Base-by-base conservation (phyloP, 768 basidiomycete genomes). In the Trametes punicea region DNA sequence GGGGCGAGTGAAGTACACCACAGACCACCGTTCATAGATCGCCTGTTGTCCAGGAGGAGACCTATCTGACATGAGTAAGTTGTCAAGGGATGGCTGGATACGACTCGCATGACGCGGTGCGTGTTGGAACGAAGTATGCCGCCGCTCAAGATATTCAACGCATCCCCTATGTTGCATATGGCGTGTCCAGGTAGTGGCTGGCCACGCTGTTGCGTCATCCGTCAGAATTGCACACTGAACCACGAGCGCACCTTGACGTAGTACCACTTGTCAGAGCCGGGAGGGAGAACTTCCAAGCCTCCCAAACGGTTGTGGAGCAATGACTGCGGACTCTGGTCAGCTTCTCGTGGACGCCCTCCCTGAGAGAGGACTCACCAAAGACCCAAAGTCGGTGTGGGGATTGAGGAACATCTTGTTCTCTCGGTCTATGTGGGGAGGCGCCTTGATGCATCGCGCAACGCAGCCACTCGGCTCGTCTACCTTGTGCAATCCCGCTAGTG, bases 291-390 rank as follows among this genome's bases (percentile, higher is more conserved):
- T 57, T 88, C 87, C 3, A 89, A 71, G 0, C 87, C 87, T 3
- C 87, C 87, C 0, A 88, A 77, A 2, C 76, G 77, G 64, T 88
- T 88, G 62, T 87, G 84, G 54, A 89, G 71, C 72, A 88, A 82
- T 0, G 84, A 83, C 81, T 84, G 55, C 8, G 20, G 5, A 27
- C 9, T 9, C n/a, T 2, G 16, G 39, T 54, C 15, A 38, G 29
- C 3, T 5, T 23, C 4, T 8, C 1, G 16, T 18, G 13, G 29
- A 9, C n/a, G 2, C 41, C 0, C 46, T 2, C 2, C 9, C 6
- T 1, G 8, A 29, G 21, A 21, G 20, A 38, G 2, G 2, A 31
- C 64, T 53, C 25, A 67, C 71, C 51, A 73, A 49, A 1, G 69
- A 70, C 4, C 72, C 71, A 46, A 73, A 74, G 56, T 75, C 74